phyloP scores from a whole-genome alignment of 2,329 filamentous ascomycete species.

The Colletotrichum spinosum region DNA sequence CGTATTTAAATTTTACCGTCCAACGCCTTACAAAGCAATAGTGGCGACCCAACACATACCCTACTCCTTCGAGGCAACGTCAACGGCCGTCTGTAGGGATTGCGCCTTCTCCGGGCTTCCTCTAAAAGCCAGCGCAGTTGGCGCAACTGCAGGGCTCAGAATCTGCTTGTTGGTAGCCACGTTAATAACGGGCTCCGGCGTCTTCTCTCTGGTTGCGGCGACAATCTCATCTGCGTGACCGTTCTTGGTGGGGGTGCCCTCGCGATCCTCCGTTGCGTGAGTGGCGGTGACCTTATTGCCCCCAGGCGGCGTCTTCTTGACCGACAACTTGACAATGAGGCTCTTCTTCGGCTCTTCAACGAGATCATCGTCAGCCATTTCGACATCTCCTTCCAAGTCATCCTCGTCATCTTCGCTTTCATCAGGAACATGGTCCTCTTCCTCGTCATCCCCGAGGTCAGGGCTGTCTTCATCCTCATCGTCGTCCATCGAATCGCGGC shows the following conservation, averaged over 20 bases:
- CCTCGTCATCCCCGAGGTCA: conserved; percentile 81
- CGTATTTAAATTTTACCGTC: conserved; percentile 15
- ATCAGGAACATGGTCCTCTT: conserved; percentile 74
- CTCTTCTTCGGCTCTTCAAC: conserved; percentile 63
- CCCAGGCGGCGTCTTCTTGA: conserved; percentile 54
- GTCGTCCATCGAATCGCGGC: conserved; percentile 62
- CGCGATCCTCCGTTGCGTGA: conserved; percentile 22
- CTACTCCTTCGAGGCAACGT: conserved; percentile 46
- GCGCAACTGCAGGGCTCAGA: conserved; percentile 47
- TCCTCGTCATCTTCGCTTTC: conserved; percentile 70
- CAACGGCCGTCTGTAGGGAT: conserved; percentile 45
- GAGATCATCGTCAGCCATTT: conserved; percentile 65
- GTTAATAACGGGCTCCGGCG: conserved; percentile 35
- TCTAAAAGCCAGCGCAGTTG: conserved; percentile 67
- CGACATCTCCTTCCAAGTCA: conserved; percentile 68
- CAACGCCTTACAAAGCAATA: conserved; percentile 30
- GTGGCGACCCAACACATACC: background rate
- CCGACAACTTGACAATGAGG: conserved; percentile 79
- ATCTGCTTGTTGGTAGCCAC: conserved; percentile 39
- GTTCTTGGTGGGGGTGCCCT: background rate
- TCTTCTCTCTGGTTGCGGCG: conserved; percentile 22
- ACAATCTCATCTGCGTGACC: conserved; percentile 24
- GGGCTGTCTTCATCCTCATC: conserved; percentile 73
- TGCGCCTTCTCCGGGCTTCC: conserved; percentile 70
- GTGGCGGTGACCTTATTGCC: conserved; percentile 22